These are phyloP conservation scores for Glarea lozoyensis DNA, from an alignment of 495 filamentous ascomycete species.

Conservation along the genomic window DNA sequence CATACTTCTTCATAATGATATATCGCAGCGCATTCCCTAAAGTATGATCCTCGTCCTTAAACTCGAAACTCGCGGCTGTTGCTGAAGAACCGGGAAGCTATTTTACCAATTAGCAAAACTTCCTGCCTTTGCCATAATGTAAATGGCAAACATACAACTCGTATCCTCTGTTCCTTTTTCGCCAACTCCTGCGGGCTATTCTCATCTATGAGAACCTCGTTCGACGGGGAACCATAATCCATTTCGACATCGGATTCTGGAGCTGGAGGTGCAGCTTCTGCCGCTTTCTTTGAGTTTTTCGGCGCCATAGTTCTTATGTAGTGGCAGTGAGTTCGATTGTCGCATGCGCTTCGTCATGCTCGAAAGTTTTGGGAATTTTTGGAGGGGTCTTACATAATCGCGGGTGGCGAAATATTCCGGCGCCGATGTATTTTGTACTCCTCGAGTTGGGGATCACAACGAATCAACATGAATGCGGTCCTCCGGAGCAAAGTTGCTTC, in stretches of 20 bases:
- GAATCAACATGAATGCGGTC: too few relatives aligned
- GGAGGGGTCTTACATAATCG: neutral
- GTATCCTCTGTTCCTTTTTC: conserved; percentile 42
- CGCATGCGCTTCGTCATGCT: conserved; percentile 1
- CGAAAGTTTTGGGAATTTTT: neutral
- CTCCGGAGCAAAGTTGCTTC: too few relatives aligned
- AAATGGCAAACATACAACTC: conserved; percentile 39
- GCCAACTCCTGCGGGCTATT: conserved; percentile 24
- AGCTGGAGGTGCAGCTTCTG: too few relatives aligned
- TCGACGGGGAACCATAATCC: conserved; percentile 36
- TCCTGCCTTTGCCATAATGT: neutral
- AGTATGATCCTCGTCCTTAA: conserved; percentile 87
- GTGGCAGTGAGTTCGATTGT: neutral
- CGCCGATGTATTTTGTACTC: too few relatives aligned
- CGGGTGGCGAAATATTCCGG: too few relatives aligned
- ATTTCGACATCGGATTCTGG: conserved; percentile 39
- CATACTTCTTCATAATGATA: conserved; percentile 97
- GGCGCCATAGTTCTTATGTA: conserved; percentile 14
- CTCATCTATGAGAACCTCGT: conserved; percentile 34
- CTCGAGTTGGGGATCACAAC: too few relatives aligned
- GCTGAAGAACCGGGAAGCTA: conserved; percentile 64
- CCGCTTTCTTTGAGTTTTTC: conserved; percentile 11
- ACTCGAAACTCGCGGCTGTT: conserved; percentile 70
- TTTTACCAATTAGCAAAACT: neutral
- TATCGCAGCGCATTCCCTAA: conserved; percentile 89